Percentiles rank a stretch among this genome's conserved stretches.
Conservation (phyloP, 495 filamentous ascomycete genomes). For the Trichoderma asperelloides region DNA sequence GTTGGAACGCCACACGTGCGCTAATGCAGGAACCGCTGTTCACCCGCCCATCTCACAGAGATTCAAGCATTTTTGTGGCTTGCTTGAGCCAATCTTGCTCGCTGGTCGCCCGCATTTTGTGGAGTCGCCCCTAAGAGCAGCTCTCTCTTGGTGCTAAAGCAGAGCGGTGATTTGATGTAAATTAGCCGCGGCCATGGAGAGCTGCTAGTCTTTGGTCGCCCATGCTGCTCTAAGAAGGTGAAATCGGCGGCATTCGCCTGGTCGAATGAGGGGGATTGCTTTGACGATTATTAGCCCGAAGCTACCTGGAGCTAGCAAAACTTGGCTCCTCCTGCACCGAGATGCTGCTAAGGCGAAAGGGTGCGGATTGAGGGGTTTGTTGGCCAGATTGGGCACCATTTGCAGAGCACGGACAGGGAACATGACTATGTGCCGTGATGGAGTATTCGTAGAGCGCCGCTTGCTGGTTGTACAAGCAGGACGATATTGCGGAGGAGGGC, state of each 20-base stretch:
- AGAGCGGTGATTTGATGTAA: neutral
- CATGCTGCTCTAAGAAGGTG: slow-evolving; percentile 2
- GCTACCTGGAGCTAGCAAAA: neutral
- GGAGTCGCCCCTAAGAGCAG: neutral
- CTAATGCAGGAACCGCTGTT: slow-evolving; percentile 3
- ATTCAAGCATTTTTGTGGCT: neutral
- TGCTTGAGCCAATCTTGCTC: neutral
- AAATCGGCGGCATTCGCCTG: neutral
- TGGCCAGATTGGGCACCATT: neutral
- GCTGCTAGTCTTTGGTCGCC: neutral
- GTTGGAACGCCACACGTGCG: neutral
- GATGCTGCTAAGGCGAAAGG: neutral
- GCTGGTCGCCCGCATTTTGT: neutral
- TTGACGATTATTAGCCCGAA: neutral
- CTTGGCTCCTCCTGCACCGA: neutral
- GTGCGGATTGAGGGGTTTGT: neutral
- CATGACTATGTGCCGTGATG: slow-evolving; percentile 3
- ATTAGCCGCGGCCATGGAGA: neutral
- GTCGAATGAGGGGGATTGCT: neutral
- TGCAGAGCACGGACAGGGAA: neutral
- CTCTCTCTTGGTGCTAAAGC: neutral
- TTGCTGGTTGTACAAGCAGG: neutral
- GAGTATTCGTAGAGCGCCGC: neutral
- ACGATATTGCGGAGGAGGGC: too few species aligned
- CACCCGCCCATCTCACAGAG: neutral